Evolutionary conservation across 345 rosid species (phyloP), one percentile per base, ranked within the genome.

Genomic region (Citropsis articulata): DNA sequence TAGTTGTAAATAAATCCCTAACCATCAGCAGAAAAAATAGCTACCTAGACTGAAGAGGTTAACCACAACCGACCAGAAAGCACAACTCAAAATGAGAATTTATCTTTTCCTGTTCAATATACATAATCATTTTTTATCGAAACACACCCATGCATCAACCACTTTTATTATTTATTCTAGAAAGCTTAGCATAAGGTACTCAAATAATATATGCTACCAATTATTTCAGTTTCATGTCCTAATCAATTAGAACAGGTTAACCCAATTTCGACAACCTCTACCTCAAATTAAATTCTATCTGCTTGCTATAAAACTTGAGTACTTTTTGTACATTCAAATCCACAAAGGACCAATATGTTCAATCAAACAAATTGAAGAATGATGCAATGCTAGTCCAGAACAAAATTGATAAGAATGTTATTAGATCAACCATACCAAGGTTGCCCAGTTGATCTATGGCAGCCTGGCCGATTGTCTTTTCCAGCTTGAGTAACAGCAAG

Each of bases 401-500:
- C 14, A 76, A 28, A 55, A n/a, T 55, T 22, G 13, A 66, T 24
- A 55, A 24, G 38, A 53, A 33, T 40, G 35, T 9, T 55, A 13
- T 9, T 8, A 48, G 56, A 57, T 71, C 59, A 61, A 73, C 60
- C 82, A 53, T 89, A 96, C 99, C 99, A 33, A 96, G 94, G 85
- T 91, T 96, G 95, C 91, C 90, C 50, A 96, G 95, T 83, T 96
- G 96, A 83, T 94, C 80, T 13, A 96, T 85, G 81, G 97, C 84
- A 22, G 90, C 86, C 78, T 86, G 94, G 69, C 99, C 99, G 66
- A 96, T 79, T 7, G 98, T 88, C 53, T 75, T 83, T 81, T 96
- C 99, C 75, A 96, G 90, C 86, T 91, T 94, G 82, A 96, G 90
- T 76, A 96, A 82, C 79, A 92, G 89, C 84, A 96, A 85, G 79